Evolutionary conservation across 768 basidiomycete genomes (phyloP), one percentile per base, ranked within the genome.

Genomic region (Podaxis sp.): DNA sequence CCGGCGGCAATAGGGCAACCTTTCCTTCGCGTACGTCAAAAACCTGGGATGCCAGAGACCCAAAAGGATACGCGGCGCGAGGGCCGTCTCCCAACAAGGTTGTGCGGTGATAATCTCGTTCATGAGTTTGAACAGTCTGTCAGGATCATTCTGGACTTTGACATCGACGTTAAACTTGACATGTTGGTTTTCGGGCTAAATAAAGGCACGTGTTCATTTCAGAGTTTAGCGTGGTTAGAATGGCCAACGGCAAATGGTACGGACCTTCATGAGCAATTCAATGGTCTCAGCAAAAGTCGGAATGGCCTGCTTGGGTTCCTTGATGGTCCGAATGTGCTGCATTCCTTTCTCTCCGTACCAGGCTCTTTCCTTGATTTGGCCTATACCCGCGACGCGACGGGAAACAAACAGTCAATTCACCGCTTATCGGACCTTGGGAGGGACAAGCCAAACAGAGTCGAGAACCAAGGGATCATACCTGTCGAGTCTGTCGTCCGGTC

Each of bases 1-100:
- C 37, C 94, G 83, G 43, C 86, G 85, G 73, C 91, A 90, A 71
- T 93, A 94, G 22, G 94, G 91, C 29, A 99, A 76, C 61, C 85
- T 80, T 22, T 77, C 76, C 75, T 88, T 87, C 4, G 96, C 96
- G 41, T 85, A 85, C 5, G 76, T 78, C 50, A 98, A 76, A 79
- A 96, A 99, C 55, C 87, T 85, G 7, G 97, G 94, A 76, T 99
- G 94, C 93, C 92, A 94, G 12, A 95, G 80, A 4, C 91, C 93
- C 59, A 93, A 80, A 7, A 94, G 75, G 69, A 94, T 85, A 17
- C 94, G 84, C 0, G 93, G 93, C 1, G 90, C 93, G 56, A 96
- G 85, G 41, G 68, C 72, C 7, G 83, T 87, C 74, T 93, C 83
- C 90, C 90, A 96, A 33, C 83, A 78, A 1, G 83, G 78, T 63